phyloP scores from a whole-genome alignment of 495 filamentous ascomycete genomes.

The Tricharina praecox region DNA sequence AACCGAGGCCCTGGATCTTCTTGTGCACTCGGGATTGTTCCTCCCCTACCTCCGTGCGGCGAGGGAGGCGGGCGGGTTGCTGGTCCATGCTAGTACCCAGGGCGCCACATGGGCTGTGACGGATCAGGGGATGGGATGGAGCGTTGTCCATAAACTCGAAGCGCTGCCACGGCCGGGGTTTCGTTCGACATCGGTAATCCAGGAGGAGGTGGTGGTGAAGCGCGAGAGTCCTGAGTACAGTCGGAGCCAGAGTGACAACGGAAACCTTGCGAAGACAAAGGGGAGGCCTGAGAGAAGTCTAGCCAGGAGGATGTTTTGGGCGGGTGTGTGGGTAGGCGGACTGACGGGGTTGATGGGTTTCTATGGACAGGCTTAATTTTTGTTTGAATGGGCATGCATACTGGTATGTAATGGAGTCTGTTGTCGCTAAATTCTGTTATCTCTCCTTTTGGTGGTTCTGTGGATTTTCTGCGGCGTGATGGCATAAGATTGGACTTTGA shows the following conservation, averaged over 20 bases:
- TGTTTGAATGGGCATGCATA: neutral
- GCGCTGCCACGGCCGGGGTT: too few relatives aligned
- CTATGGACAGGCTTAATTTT: neutral
- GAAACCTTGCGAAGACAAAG: neutral
- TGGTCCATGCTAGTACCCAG: neutral
- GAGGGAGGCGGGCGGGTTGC: neutral
- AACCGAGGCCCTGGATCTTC: slow-evolving; percentile 3
- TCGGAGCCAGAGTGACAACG: neutral
- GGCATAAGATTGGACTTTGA: too few relatives aligned
- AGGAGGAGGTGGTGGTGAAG: neutral
- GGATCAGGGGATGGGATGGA: neutral
- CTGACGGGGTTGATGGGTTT: neutral
- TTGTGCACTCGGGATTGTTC: neutral
- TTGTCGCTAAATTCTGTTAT: too few relatives aligned
- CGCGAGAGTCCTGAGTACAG: neutral
- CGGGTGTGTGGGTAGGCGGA: slow-evolving; percentile 6
- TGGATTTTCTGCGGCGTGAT: too few relatives aligned
- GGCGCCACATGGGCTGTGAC: neutral
- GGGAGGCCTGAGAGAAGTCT: neutral
- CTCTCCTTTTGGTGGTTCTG: too few relatives aligned
- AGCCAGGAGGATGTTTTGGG: slow-evolving; percentile 7
- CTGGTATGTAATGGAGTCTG: neutral
- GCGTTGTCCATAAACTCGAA: neutral
- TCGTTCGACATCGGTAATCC: too few relatives aligned
- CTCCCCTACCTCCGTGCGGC: neutral